Evolutionary conservation across 192 early-diverging fungal species (phyloP).

Genomic region (Diversispora epigaea): DNA sequence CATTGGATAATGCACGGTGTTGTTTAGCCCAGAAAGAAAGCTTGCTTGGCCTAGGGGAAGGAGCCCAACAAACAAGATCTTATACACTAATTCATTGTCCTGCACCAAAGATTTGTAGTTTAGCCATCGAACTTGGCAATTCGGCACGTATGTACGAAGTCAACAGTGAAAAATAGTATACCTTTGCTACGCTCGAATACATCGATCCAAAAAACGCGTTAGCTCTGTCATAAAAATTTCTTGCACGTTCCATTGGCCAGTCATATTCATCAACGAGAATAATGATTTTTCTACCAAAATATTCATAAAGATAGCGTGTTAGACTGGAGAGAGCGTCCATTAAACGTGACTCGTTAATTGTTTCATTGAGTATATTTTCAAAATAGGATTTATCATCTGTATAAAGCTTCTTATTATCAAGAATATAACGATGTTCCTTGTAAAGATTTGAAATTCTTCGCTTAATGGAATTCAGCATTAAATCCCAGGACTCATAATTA

Average conservation of each 20-base stretch:
- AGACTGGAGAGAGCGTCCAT: neutral
- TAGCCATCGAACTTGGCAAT: neutral
- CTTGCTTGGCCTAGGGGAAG: constrained; percentile 11
- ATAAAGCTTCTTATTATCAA: neutral
- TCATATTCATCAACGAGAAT: constrained; percentile 31
- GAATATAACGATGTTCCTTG: constrained; percentile 6
- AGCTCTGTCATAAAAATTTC: constrained; percentile 7
- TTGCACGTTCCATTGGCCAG: constrained; percentile 21
- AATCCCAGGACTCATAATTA: neutral
- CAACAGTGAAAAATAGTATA: neutral
- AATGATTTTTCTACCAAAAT: neutral
- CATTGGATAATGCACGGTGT: constrained; percentile 1
- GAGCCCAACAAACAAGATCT: constrained; percentile 10
- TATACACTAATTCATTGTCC: neutral
- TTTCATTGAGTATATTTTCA: neutral
- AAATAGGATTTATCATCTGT: neutral
- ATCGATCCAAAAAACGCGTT: neutral
- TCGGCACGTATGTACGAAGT: too few relatives aligned
- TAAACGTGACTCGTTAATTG: neutral
- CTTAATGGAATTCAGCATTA: neutral
- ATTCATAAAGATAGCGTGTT: neutral
- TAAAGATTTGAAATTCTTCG: constrained; percentile 5
- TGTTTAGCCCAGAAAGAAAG: constrained; percentile 11
- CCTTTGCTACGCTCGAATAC: constrained; percentile 26
- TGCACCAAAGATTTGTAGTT: neutral